These are phyloP conservation scores for Thamnidium elegans DNA, from an alignment of 192 early-diverging fungal species.

Conservation along the genomic window DNA sequence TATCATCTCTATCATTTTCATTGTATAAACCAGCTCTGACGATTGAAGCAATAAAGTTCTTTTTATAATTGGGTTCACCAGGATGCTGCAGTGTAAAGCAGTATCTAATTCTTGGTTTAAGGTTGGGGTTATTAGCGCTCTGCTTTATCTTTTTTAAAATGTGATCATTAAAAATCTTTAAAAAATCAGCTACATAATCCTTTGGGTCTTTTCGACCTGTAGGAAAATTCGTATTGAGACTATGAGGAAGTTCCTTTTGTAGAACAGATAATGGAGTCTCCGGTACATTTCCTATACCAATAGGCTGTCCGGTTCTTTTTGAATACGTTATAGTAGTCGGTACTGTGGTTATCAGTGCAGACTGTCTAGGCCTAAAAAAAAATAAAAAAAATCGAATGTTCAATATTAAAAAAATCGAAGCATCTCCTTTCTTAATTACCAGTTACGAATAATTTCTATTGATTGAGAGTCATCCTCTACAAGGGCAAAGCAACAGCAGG, in stretches of 20 bases:
- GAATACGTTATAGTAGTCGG: neutral
- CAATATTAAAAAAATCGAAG: neutral
- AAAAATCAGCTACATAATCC: neutral
- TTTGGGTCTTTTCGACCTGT: neutral
- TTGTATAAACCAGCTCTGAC: neutral
- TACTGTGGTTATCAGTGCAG: neutral
- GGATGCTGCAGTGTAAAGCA: constrained; percentile 5
- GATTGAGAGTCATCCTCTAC: neutral
- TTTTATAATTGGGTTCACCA: neutral
- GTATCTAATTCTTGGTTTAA: constrained; percentile 2
- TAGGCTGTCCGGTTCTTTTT: neutral
- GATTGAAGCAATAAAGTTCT: neutral
- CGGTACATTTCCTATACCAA: neutral
- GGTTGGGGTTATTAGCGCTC: neutral
- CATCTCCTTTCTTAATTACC: neutral
- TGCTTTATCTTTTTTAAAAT: neutral
- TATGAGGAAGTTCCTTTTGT: neutral
- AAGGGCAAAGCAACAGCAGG: neutral
- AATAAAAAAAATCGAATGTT: neutral
- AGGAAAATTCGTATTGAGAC: neutral
- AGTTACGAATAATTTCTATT: neutral
- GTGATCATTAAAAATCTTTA: neutral
- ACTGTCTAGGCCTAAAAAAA: neutral
- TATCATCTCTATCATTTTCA: neutral
- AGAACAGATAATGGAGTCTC: neutral